Evolutionary conservation across 805 yeast species (phyloP).

Genomic region (Candida insectalens): DNA sequence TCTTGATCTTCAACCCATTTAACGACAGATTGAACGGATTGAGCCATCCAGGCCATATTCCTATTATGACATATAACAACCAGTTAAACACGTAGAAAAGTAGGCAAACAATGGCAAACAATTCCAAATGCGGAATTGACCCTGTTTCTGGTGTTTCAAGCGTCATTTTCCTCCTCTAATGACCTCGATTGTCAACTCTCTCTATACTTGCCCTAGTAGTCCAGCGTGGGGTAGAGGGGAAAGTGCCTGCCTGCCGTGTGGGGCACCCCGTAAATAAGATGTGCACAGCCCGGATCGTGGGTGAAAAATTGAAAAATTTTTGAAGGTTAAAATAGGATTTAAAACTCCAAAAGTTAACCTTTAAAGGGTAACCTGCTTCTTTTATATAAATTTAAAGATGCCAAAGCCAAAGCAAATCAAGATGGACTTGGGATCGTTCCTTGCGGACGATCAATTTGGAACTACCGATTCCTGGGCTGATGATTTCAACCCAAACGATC

Average conservation of each 20-base stretch:
- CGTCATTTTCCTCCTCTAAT: too few relatives aligned
- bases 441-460: conserved; percentile 65
- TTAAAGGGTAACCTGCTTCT: not conserved
- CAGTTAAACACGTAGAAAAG: not conserved
- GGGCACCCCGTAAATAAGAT: too few relatives aligned
- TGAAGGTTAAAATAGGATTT: not conserved
- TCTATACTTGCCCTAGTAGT: too few relatives aligned
- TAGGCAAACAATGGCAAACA: too few relatives aligned
- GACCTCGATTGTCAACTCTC: too few relatives aligned
- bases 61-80: conserved; percentile 9
- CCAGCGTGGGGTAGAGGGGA: too few relatives aligned
- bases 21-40: conserved; percentile 20
- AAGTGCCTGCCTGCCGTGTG: too few relatives aligned
- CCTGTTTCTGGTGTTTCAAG: too few relatives aligned
- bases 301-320: not conserved
- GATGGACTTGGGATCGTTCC: conserved; percentile 83
- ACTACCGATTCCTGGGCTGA: conserved; percentile 84
- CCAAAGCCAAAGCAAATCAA: conserved; percentile 56
- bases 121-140: too few relatives aligned
- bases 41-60: conserved; percentile 19
- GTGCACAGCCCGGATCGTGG: too few relatives aligned
- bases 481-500: conserved; percentile 47
- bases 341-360: too few relatives aligned
- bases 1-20: conserved; percentile 7
- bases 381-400: conserved; percentile 21